These are phyloP conservation scores for Colletotrichum melonis DNA, from an alignment of 2,329 filamentous ascomycete species.

Conservation along the genomic window DNA sequence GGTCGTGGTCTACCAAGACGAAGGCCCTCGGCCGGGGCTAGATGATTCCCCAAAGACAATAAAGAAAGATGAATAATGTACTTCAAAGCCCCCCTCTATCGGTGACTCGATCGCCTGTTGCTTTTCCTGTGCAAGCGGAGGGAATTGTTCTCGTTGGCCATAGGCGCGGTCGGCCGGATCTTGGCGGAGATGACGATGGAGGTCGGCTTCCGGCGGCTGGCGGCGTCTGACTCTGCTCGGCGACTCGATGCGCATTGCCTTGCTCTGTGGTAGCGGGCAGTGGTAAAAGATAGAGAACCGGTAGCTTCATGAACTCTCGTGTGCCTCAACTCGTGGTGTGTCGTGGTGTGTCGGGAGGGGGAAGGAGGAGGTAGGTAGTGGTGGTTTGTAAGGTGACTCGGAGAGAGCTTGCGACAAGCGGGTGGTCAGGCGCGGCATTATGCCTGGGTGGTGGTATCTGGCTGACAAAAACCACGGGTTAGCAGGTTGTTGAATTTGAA, in stretches of 20 bases:
- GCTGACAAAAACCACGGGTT: not conserved
- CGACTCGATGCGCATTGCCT: not conserved
- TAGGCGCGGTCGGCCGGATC: not conserved
- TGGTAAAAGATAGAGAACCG: not conserved
- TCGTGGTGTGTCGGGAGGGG: not conserved
- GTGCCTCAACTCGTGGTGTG: not conserved
- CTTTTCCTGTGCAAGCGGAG: not conserved
- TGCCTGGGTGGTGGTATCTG: not conserved
- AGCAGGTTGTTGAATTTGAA: not conserved
- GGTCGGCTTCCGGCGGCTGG: not conserved
- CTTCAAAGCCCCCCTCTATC: not conserved
- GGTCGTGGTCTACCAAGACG: constrained; percentile 8
- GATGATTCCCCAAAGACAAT: constrained; percentile 22
- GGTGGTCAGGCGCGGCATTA: not conserved
- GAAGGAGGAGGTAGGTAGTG: not conserved
- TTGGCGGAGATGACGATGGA: not conserved
- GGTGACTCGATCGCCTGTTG: not conserved
- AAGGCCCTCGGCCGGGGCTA: constrained; percentile 1
- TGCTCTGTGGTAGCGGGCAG: not conserved
- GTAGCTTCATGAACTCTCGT: not conserved
- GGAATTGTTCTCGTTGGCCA: not conserved
- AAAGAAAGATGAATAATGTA: constrained; percentile 28
- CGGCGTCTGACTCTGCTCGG: not conserved
- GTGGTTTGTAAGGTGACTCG: constrained; percentile 10
- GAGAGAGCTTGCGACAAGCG: constrained; percentile 22